Base-by-base conservation (phyloP, 257 asterid species). In the Fraxinus quadrangulata region DNA sequence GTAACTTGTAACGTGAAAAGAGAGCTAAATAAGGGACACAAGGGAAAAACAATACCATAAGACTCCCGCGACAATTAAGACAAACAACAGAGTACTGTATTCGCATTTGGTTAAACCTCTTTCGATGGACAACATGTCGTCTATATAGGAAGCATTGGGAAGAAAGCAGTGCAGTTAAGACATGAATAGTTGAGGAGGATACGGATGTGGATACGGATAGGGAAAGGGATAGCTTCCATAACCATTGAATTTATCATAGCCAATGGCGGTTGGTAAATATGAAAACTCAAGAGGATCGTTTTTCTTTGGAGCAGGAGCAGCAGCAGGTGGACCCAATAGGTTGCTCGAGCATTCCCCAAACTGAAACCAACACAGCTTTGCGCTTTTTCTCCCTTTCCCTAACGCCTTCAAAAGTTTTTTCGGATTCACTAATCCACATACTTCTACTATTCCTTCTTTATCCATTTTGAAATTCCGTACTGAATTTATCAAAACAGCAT, bases 301-400 rank as follows among this genome's bases (percentile, higher is more conserved):
- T 0, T 5, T 1, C 24, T 17, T 54, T 19, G n/a, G n/a, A 54
- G 65, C 5, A 2, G 16, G 6, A 17, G 51, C 10, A 51, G 63
- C 61, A 16, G 23, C 3, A 19, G 65, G 65, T 3, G 81, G 84
- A 26, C 76, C 74, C 24, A 67, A 68, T 14, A 87, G 75, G 47
- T 79, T 74, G 14, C 23, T 30, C 7, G 84, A 81, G 72, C 87
- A 87, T 75, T 83, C 74, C 30, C 91, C 86, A 51, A 31, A 85
- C 47, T 83, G 86, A n/a, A 74, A 65, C 81, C 83, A 73, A 5
- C 66, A 34, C 16, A 83, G 13, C 78, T 75, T 74, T 37, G 72
- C 70, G 2, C 9, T 19, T 8, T 34, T 51, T 5, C 70, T 51
- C 16, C 72, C 45, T 81, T 69, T 79, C 31, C 80, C 74, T 3